Base-by-base conservation (phyloP, 768 basidiomycete species). In the Trametes gibbosa region DNA sequence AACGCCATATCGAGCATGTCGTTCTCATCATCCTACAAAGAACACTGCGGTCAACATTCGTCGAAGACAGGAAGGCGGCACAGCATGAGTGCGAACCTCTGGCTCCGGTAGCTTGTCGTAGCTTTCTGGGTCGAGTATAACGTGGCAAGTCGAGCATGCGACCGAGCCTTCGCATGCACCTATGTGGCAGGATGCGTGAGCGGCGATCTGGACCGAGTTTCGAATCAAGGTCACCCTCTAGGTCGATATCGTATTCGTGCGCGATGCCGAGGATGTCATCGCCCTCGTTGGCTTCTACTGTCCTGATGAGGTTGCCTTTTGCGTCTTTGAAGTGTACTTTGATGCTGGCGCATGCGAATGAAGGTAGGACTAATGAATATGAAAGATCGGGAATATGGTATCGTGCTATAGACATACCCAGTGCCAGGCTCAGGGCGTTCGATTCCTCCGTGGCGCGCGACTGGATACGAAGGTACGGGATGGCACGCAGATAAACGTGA, bases 1-100 rank as follows among this genome's bases (percentile, higher is more conserved):
- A 98, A 98, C 3, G 96, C 96, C 82, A 98, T 92, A 72, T 98
- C 96, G 39, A 99, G 82, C 93, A 95, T 95, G 67, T 94, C 95
- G 68, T 98, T 99, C 75, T 99, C 96, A 69, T 99, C 96, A 64
- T 98, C 96, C 55, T 90, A 21, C 4, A 17, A 21, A 3, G 25
- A 32, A n/a, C 41, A 32, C 40, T 34, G n/a, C 3, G 35, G 24
- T 23, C 23, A 35, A 6, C 3, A 50, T 25, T 32, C 29, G 29
- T 32, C 29, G 29, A 14, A 34, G 25, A 23, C 9, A 27, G 23
- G 21, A 23, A 29, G 23, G 43, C 14, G 39, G 21, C 2, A 27
- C 19, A 19, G 48, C 35, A 2, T n/a, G 39, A 5, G 43, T 19
- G 48, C 64, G 24, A 17, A 68, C 69, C 65, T 69, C 90, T 4